A percentile compares a stretch with the other conserved stretches of the same genome.
These are phyloP conservation scores for Aspergillus novofumigatus DNA, from an alignment of 2,329 filamentous ascomycete species.

Conservation along the genomic window DNA sequence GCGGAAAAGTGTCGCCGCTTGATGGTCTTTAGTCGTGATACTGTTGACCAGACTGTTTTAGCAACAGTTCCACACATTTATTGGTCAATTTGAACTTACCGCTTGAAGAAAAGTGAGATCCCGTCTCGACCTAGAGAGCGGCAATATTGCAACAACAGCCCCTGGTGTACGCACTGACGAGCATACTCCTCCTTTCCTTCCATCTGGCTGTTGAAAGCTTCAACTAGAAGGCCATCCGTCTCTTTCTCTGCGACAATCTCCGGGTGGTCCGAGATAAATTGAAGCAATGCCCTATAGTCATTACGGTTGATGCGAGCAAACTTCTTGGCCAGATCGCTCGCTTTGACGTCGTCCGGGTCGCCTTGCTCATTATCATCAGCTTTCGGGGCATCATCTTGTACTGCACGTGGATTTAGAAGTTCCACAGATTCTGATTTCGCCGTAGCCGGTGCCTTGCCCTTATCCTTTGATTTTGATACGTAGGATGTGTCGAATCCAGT, in stretches of 20 bases:
- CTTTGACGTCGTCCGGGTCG: slow-evolving; percentile 70
- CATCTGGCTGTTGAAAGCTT: slow-evolving; percentile 86
- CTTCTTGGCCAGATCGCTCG: slow-evolving; percentile 70
- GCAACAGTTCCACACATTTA: not conserved
- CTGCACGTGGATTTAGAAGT: slow-evolving; percentile 65
- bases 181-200: slow-evolving; percentile 72
- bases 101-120: slow-evolving; percentile 90
- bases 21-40: slow-evolving; percentile 82
- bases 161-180: slow-evolving; percentile 87
- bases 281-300: slow-evolving; percentile 68
- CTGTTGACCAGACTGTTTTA: slow-evolving; percentile 25
- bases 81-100: slow-evolving; percentile 39
- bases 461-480: slow-evolving; percentile 59
- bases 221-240: slow-evolving; percentile 82
- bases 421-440: slow-evolving; percentile 53
- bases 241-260: slow-evolving; percentile 77
- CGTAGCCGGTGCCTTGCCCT: slow-evolving; percentile 42
- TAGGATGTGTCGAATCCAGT: slow-evolving; percentile 87
- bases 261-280: slow-evolving; percentile 76
- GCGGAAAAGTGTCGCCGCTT: slow-evolving; percentile 84
- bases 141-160: slow-evolving; percentile 89
- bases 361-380: slow-evolving; percentile 50
- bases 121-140: slow-evolving; percentile 82
- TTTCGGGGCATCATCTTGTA: slow-evolving; percentile 43
- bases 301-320: slow-evolving; percentile 74